Evolutionary conservation across 2,329 filamentous ascomycete species (phyloP), one percentile per base, ranked within the genome.

Genomic region (Xylaria sp.): DNA sequence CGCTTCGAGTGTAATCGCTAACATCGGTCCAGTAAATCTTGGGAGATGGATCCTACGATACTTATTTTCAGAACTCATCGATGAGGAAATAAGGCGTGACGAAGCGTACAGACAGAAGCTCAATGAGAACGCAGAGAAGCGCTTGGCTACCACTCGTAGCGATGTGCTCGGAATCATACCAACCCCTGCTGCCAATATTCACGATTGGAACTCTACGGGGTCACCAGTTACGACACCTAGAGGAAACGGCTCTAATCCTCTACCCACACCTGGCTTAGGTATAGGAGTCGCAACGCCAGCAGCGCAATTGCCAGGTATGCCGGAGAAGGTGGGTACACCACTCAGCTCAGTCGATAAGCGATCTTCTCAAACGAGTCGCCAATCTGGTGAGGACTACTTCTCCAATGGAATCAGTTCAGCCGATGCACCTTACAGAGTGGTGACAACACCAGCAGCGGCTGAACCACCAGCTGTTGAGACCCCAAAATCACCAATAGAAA

Each of bases 31-130:
- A 96, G 93, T 98, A 80, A 98, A 97, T 77, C 89, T 98, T 55
- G 96, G 96, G 9, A 97, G 97, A 84, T 99, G 96, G 96, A 90
- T 98, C 55, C 83, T 99, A 68, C 89, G 96, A 41, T 97, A 98
- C 80, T 86, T 99, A 0, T 99, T 99, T 82, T 90, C 91, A 10
- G 92, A 92, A 64, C 85, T 98, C 51, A 92, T 99, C 63, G 92
- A 97, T 69, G 94, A 98, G 79, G 93, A 98, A 79, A 92, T 97
- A 73, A 90, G 88, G 72, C 89, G 93, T 62, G 96, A 99, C 76
- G 90, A 92, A 76, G 83, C 82, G 0, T 90, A 92, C 78, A 89
- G 95, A n/a, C 84, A 89, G 54, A 86, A 88, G 55, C 82, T 97
- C 8, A 88, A 94, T 61, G 86, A 89, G 41, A 85, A 82, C 18